A percentile compares a stretch with the other conserved stretches of the same genome.
These are phyloP conservation scores for Periglandula ipomoeae DNA, from an alignment of 2,329 filamentous ascomycete genomes.

Conservation along the genomic window DNA sequence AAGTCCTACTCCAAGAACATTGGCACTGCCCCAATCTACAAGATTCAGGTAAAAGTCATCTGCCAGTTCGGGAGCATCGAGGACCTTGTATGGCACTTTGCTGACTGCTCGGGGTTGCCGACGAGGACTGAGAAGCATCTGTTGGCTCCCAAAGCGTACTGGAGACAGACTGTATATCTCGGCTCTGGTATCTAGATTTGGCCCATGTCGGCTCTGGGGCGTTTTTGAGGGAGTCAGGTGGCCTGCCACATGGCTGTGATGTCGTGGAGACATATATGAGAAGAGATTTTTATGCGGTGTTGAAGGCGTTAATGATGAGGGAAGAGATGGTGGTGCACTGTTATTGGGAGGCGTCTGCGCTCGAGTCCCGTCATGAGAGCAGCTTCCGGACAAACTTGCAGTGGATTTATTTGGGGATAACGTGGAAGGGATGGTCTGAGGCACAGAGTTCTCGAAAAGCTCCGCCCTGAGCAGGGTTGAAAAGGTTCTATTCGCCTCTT, in stretches of 20 bases:
- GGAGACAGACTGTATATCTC: slow-evolving; percentile 95
- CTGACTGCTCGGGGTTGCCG: slow-evolving; percentile 84
- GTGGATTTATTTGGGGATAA: slow-evolving; percentile 50
- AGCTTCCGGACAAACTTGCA: slow-evolving; percentile 40
- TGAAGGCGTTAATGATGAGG: slow-evolving; percentile 74
- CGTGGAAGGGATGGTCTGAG: slow-evolving; percentile 62
- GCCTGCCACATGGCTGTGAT: slow-evolving; percentile 61
- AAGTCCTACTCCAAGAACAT: slow-evolving; percentile 85
- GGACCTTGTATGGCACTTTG: slow-evolving; percentile 95
- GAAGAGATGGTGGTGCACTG: slow-evolving; percentile 49
- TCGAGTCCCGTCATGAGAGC: slow-evolving; percentile 55
- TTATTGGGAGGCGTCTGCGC: slow-evolving; percentile 75
- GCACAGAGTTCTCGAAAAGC: slow-evolving; percentile 83
- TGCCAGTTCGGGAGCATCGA: slow-evolving; percentile 90
- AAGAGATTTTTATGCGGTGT: slow-evolving; percentile 98
- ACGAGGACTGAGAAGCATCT: slow-evolving; percentile 82
- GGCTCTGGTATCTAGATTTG: slow-evolving; percentile 80
- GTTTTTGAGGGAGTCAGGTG: slow-evolving; percentile 85
- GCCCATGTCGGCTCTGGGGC: slow-evolving; percentile 76
- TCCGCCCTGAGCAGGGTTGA: slow-evolving; percentile 81
- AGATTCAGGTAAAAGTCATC: slow-evolving; percentile 98
- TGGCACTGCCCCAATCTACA: slow-evolving; percentile 94
- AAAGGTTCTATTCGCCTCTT: slow-evolving; percentile 92
- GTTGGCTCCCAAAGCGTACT: slow-evolving; percentile 85
- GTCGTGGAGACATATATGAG: slow-evolving; percentile 71